Conservation (phyloP, 2,329 filamentous ascomycete species). For the Teratosphaeria epicoccoides region DNA sequence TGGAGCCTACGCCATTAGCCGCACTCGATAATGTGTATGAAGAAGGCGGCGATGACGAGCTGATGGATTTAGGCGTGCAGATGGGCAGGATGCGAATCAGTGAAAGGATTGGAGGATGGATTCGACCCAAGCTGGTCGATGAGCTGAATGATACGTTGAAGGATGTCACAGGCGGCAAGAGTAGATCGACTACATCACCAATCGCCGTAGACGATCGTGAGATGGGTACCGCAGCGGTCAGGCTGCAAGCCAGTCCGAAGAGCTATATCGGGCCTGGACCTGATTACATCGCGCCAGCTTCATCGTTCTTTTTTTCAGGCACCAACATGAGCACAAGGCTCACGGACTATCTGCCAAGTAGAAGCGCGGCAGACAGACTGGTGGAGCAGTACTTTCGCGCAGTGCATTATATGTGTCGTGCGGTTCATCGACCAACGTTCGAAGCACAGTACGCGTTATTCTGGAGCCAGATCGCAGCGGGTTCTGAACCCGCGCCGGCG, state of each 20-base stretch:
- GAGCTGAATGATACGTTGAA: conserved; percentile 43
- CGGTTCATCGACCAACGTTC: conserved; percentile 57
- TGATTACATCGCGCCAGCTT: conserved; percentile 57
- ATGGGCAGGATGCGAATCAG: conserved; percentile 63
- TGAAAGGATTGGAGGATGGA: conserved; percentile 62
- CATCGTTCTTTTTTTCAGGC: conserved; percentile 54
- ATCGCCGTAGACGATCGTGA: conserved; percentile 10
- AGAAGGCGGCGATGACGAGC: conserved; percentile 52
- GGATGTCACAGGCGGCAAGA: conserved; percentile 20
- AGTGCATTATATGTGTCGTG: conserved; percentile 58
- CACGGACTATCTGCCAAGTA: conserved; percentile 51
- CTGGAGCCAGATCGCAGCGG: conserved; percentile 50
- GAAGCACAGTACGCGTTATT: conserved; percentile 54
- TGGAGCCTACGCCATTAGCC: conserved; percentile 54
- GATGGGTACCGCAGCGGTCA: conserved; percentile 4
- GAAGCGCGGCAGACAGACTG: conserved; percentile 48
- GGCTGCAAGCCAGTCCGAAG: conserved; percentile 21
- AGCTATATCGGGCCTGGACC: conserved; percentile 53
- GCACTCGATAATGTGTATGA: conserved; percentile 59
- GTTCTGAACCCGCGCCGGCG: conserved; percentile 52
- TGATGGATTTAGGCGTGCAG: conserved; percentile 61
- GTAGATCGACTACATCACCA: conserved; percentile 10
- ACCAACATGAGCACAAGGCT: conserved; percentile 40
- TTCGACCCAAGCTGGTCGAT: conserved; percentile 58
- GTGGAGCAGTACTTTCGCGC: conserved; percentile 56